Conservation (phyloP, 1,284 basidiomycete genomes). For the Pterulicium gracile region DNA sequence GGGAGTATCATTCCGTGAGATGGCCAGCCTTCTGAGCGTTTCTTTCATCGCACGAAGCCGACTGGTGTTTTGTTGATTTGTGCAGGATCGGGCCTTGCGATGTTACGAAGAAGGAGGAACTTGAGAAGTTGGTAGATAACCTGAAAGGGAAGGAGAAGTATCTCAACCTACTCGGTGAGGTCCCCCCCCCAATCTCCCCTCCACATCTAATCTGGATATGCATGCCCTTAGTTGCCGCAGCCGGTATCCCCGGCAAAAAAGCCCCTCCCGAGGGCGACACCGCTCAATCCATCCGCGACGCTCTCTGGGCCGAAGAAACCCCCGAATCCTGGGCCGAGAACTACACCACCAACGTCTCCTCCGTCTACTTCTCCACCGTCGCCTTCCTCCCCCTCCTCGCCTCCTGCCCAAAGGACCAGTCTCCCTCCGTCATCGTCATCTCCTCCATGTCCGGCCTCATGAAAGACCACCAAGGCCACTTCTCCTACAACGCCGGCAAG, state of each 20-base stretch:
- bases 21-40: neutral
- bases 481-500: conserved; percentile 2
- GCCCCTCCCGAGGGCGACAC: neutral
- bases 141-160: neutral
- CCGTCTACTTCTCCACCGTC: neutral
- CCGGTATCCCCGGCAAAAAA: neutral
- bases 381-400: neutral
- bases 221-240: neutral
- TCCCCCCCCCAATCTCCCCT: too few species aligned
- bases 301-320: neutral
- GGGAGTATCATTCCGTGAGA: neutral
- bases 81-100: neutral
- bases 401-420: neutral
- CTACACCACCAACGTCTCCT: neutral
- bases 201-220: too few species aligned
- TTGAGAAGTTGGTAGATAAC: neutral
- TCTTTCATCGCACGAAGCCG: neutral
- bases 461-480: neutral
- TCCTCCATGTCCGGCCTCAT: neutral
- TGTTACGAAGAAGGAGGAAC: neutral
- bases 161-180: neutral
- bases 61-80: too few species aligned
- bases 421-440: neutral
- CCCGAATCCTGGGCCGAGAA: neutral
- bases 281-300: neutral